Evolutionary conservation across 768 basidiomycete genomes (phyloP), one percentile per base, ranked within the genome.

Genomic region (Suillus decipiens): DNA sequence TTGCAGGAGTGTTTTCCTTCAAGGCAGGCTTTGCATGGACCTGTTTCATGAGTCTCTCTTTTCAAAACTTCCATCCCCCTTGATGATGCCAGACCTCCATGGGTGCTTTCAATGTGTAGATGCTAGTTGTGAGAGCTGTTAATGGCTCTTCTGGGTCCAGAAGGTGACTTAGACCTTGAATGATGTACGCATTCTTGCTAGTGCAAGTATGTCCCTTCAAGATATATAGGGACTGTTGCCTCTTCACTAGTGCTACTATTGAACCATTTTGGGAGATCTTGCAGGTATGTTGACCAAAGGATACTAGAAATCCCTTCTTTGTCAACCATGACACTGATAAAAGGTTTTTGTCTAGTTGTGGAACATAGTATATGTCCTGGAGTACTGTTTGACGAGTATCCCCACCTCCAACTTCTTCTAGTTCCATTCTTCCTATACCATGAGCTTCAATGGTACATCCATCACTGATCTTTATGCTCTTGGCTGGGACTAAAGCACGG

Each of bases 311-410:
- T 24, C 53, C 42, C 34, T 43, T 31, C 4, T 8, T 39, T 10
- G 59, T 42, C 10, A 70, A 53, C 1, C 45, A 53, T 1, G 69
- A 48, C 36, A 70, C 61, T 3, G 68, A 72, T 14, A 70, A 56
- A 5, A 69, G 64, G 51, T 69, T 70, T 14, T 66, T 63, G 8
- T 67, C 47, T 70, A 1, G 34, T 36, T 10, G 34, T 9, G 0
- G 69, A 22, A 72, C 66, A 36, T 69, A 59, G 54, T 61, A 66
- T 22, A 64, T 60, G 31, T 67, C 57, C 5, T 51, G 34, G 34
- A 70, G n/a, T 17, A 70, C 10, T n/a, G 61, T 61, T n/a, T 5
- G 22, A 1, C n/a, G 17, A 14, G 24, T 39, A 33, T 33, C 33
- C 6, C 33, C 33, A 33, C 33, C 37, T 10, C 55, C 36, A 1